These are phyloP conservation scores for Lactifluus pinguis DNA, from an alignment of 768 basidiomycete genomes.

Conservation along the genomic window DNA sequence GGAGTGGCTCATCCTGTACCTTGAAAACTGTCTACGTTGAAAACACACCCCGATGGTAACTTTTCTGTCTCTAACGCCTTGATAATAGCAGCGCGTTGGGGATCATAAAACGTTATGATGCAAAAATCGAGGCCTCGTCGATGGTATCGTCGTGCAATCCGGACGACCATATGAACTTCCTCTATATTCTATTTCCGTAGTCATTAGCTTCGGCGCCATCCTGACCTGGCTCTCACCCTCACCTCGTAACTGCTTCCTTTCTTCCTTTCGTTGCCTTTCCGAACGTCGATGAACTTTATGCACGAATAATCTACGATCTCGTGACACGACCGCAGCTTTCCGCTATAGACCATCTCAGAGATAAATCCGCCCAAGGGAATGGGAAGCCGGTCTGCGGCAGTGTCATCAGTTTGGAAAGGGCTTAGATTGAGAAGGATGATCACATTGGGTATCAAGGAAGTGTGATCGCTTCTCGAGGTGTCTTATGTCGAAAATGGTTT, in stretches of 20 bases:
- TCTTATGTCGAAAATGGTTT: slow-evolving; percentile 41
- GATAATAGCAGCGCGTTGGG: slow-evolving; percentile 38
- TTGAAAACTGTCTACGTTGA: slow-evolving; percentile 12
- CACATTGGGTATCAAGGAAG: slow-evolving; percentile 45
- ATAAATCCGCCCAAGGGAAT: slow-evolving; percentile 40
- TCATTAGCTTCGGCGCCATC: background rate
- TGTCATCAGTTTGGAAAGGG: background rate
- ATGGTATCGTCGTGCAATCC: slow-evolving; percentile 3
- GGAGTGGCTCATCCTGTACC: background rate
- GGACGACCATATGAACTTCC: slow-evolving; percentile 4
- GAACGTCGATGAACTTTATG: slow-evolving; percentile 38
- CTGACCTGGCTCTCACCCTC: background rate
- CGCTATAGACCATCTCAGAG: slow-evolving; percentile 35
- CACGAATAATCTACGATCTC: slow-evolving; percentile 27
- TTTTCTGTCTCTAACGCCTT: slow-evolving; percentile 27
- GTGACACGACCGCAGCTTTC: slow-evolving; percentile 34
- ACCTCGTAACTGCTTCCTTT: slow-evolving; percentile 22
- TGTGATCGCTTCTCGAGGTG: slow-evolving; percentile 28
- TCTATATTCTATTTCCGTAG: background rate
- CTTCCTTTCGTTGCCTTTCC: slow-evolving; percentile 30
- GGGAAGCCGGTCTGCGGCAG: slow-evolving; percentile 42
- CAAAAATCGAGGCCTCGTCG: slow-evolving; percentile 27
- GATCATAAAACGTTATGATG: slow-evolving; percentile 48
- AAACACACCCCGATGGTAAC: slow-evolving; percentile 26
- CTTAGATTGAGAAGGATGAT: background rate